Evolutionary conservation across 2,329 filamentous ascomycete species (phyloP), one percentile per base, ranked within the genome.

Genomic region (Fusarium sp.): DNA sequence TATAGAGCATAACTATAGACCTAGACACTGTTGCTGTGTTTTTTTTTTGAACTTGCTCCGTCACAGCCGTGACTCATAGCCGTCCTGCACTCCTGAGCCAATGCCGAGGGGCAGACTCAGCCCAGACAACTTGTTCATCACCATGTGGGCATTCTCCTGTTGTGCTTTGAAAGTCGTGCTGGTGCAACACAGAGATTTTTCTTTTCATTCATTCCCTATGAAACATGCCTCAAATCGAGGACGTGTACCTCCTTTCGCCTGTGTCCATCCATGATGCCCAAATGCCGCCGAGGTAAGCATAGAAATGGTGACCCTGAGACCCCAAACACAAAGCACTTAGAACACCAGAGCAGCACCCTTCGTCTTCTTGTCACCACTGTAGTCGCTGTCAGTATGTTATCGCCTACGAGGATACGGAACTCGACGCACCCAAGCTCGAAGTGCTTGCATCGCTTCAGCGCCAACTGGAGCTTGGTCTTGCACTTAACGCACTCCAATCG

Each of bases 371-470:
- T 99, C 95, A 88, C 95, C 95, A 89, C 95, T 96, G 73, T 75
- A 71, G 53, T 65, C 61, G 57, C 54, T 45, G 75, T 85, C 77
- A 85, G 80, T 67, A 75, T 70, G 17, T n/a, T 9, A 7, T 27
- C 25, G 5, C 4, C 4, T 15, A 6, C 6, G 2, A 8, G 37
- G 38, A 62, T 21, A 10, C 21, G 41, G 29, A 35, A 25, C 14
- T 49, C 56, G 48, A 88, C 92, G 69, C 93, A 96, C 92, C 93
- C 95, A 78, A 99, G 86, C 87, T 99, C 95, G 84, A 99, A 99
- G 88, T 99, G 95, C 91, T 99, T 99, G 93, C 95, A 99, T 80
- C 95, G 92, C 91, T 99, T 99, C 82, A 99, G 86, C 73, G 95
- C 88, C 78, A 99, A 87, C 86, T 99, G 93, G 82, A 88, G 89